Conservation (phyloP, 345 rosid species). For the Adansonia digitata region DNA sequence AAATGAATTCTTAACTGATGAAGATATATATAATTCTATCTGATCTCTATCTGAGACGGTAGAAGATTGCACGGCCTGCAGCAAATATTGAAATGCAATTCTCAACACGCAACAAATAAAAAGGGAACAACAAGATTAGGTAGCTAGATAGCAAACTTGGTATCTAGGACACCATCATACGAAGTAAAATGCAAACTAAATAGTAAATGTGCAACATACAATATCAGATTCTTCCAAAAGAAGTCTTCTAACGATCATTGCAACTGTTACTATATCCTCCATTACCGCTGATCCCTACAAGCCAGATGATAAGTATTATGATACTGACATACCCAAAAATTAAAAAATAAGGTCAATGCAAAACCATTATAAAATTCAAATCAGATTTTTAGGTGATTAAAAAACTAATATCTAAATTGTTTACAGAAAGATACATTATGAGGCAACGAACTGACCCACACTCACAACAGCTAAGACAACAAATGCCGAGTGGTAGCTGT, state of each 20-base stretch:
- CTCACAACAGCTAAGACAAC: background rate
- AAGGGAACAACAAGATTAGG: background rate
- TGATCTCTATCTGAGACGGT: conserved; percentile 68
- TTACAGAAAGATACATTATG: background rate
- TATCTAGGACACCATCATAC: background rate
- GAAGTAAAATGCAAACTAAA: conserved; percentile 6
- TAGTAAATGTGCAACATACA: conserved; percentile 33
- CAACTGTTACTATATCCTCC: conserved; percentile 73
- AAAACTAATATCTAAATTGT: background rate
- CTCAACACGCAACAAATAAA: conserved; percentile 7
- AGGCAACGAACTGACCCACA: background rate
- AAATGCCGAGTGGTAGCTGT: background rate
- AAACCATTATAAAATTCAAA: background rate
- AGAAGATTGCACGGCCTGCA: conserved; percentile 60
- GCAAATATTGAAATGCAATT: conserved; percentile 22
- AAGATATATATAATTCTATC: conserved; percentile 74
- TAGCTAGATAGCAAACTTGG: background rate
- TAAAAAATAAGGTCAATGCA: background rate
- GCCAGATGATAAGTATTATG: conserved; percentile 3
- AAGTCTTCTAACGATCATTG: conserved; percentile 87
- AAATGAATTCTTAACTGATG: conserved; percentile 77
- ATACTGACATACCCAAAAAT: background rate
- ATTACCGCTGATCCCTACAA: conserved; percentile 61
- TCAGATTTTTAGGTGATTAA: background rate
- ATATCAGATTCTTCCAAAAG: conserved; percentile 81